Evolutionary conservation across 2,329 filamentous ascomycete genomes (phyloP), one percentile per base, ranked within the genome.

Genomic region (Fusarium coffeatum): DNA sequence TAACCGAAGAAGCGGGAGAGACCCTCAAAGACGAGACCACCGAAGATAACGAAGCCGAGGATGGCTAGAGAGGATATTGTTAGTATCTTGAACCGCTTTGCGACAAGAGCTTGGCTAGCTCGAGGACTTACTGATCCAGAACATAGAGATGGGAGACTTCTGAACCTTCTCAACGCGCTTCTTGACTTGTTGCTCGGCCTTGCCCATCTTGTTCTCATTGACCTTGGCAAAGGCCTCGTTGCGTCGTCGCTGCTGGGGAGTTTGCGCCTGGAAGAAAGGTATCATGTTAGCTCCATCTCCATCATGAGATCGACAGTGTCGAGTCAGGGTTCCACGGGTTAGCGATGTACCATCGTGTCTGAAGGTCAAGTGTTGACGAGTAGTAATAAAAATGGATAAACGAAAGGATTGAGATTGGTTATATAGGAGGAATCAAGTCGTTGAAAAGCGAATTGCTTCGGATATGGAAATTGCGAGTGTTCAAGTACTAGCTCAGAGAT

Each of bases 191-290:
- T 83, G 83, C 61, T 89, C 86, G n/a, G 89, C 86, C 83, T 93
- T 93, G 81, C 93, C 93, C 80, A 92, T 91, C 78, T 90, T 92
- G 64, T 85, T 83, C 78, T 92, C 89, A 79, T 95, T 90, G 56
- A 88, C 86, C 79, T 91, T 90, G 72, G 87, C 90, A 82, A 93
- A 97, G 81, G 92, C 91, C 77, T 88, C 88, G 84, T 96, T 96
- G 69, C 91, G 90, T 77, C 89, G 89, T 80, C 93, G 90, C 85
- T 96, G 93, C 81, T 93, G 88, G 74, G 91, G 92, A 73, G 93
- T 96, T 90, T 95, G 92, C 74, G 90, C 92, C 92, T 94, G 53
- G 23, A 25, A 41, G 34, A 20, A 42, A 22, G 13, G n/a, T 32
- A 60, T 55, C 40, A 64, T 64, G 61, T 69, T 70, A 70, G 62